Percentiles rank a stretch among this genome's conserved stretches.
Evolutionary conservation across 1,284 basidiomycete species (phyloP).

Genomic region (Chondrostereum purpureum): DNA sequence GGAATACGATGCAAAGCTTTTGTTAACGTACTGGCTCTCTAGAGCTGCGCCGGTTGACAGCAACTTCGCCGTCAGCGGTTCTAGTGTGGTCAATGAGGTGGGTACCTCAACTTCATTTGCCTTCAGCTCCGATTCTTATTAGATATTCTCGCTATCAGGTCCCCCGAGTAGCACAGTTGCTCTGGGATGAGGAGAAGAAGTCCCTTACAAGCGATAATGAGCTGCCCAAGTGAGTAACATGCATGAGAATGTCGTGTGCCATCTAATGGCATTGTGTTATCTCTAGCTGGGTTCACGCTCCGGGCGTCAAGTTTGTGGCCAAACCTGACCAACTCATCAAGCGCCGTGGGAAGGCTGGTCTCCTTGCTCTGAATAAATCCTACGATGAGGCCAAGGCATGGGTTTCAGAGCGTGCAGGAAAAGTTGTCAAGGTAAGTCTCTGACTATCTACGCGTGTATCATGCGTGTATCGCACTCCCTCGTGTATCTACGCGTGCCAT

Average conservation of each 20-base stretch:
- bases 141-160: not conserved
- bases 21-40: conserved; percentile 91
- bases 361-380: conserved; percentile 89
- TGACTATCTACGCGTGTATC: not conserved
- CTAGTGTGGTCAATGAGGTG: not conserved
- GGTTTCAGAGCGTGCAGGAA: conserved; percentile 89
- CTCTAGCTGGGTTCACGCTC: conserved; percentile 67
- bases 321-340: conserved; percentile 99
- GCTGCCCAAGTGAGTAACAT: conserved; percentile 50
- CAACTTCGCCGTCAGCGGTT: conserved; percentile 17
- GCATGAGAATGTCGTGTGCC: not conserved
- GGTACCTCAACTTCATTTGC: not conserved
- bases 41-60: conserved; percentile 64
- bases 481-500: not conserved
- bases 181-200: conserved; percentile 82
- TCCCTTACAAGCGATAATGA: conserved; percentile 74
- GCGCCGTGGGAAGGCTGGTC: conserved; percentile 96
- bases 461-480: not conserved
- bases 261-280: conserved; percentile 29
- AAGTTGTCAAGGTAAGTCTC: conserved; percentile 75
- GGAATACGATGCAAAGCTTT: conserved; percentile 92
- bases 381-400: conserved; percentile 85
- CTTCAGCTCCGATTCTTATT: conserved; percentile 9
- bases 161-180: conserved; percentile 74
- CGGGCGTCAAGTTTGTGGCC: conserved; percentile 74